Evolutionary conservation across 441 rosid genomes (phyloP).

Genomic region (Pelargonium fulgidum): DNA sequence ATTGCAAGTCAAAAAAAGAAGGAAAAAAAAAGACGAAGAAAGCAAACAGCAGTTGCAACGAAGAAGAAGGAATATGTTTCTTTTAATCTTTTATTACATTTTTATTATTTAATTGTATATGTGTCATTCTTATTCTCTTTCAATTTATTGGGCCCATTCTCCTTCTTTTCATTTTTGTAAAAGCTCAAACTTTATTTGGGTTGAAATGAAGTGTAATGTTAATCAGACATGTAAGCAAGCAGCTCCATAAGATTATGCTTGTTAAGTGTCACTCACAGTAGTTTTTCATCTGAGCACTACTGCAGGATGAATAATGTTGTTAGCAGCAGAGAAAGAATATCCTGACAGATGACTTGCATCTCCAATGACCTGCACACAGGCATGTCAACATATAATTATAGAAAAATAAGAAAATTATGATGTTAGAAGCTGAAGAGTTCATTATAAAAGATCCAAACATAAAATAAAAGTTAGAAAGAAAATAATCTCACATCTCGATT

Average conservation of each 20-base stretch:
- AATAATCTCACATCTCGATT: constrained; percentile 73
- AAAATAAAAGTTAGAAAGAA: constrained; percentile 6
- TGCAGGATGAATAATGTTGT: constrained; percentile 70
- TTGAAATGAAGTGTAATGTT: not conserved
- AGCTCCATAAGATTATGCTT: not conserved
- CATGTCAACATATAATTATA: not conserved
- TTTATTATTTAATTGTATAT: too few relatives aligned
- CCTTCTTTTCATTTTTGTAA: too few relatives aligned
- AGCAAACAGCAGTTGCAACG: too few relatives aligned
- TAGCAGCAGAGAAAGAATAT: constrained; percentile 68
- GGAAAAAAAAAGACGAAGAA: too few relatives aligned
- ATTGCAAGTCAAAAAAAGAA: too few relatives aligned
- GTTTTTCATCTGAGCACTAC: constrained; percentile 85
- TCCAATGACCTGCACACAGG: constrained; percentile 51
- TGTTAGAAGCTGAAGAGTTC: too few relatives aligned
- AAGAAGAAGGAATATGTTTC: too few relatives aligned
- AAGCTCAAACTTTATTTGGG: too few relatives aligned
- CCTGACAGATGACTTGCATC: constrained; percentile 83
- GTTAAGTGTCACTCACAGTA: constrained; percentile 41
- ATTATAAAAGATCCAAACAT: not conserved
- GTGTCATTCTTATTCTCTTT: too few relatives aligned
- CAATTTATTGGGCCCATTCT: too few relatives aligned
- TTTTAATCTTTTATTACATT: too few relatives aligned
- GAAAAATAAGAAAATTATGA: not conserved
- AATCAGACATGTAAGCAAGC: not conserved